Conservation (phyloP, 441 rosid species). For the Croton laevigatus region DNA sequence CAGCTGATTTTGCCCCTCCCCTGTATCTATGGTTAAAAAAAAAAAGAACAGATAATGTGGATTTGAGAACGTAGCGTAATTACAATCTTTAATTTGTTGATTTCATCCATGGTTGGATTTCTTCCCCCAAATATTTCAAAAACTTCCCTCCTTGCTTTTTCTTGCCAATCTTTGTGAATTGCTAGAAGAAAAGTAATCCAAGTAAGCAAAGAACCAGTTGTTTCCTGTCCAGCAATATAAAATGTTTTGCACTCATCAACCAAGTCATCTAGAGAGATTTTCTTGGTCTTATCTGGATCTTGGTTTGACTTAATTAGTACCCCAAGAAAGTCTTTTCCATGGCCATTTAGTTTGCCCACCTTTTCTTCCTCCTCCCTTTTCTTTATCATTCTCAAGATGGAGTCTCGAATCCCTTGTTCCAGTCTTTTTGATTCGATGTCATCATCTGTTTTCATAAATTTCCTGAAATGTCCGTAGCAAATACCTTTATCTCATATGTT, state of each 20-base stretch:
- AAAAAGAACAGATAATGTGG: too few species aligned
- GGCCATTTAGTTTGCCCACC: constrained; percentile 22
- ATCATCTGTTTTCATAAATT: constrained; percentile 33
- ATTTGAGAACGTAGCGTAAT: not conserved
- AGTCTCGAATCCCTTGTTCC: constrained; percentile 29
- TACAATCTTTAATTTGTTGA: constrained; percentile 30
- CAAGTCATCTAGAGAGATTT: constrained; percentile 28
- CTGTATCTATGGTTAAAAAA: too few species aligned
- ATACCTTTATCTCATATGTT: not conserved
- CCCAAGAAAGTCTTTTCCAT: constrained; percentile 44
- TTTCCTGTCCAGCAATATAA: constrained; percentile 49
- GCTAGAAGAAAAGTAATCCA: constrained; percentile 38
- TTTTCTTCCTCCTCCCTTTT: constrained; percentile 38
- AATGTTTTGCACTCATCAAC: constrained; percentile 46
- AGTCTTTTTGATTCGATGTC: constrained; percentile 41
- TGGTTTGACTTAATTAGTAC: constrained; percentile 31
- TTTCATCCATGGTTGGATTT: constrained; percentile 31
- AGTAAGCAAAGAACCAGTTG: constrained; percentile 26
- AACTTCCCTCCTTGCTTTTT: constrained; percentile 37
- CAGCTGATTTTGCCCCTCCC: too few species aligned
- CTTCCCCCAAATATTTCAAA: constrained; percentile 24
- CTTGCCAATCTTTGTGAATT: constrained; percentile 42
- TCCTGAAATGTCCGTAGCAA: constrained; percentile 26
- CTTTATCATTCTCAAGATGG: constrained; percentile 33
- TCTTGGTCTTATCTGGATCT: constrained; percentile 23